A percentile compares a stretch with the other conserved stretches of the same genome.
phyloP scores from a whole-genome alignment of 106 monocot genomes.

The Dactylorhiza incarnata region DNA sequence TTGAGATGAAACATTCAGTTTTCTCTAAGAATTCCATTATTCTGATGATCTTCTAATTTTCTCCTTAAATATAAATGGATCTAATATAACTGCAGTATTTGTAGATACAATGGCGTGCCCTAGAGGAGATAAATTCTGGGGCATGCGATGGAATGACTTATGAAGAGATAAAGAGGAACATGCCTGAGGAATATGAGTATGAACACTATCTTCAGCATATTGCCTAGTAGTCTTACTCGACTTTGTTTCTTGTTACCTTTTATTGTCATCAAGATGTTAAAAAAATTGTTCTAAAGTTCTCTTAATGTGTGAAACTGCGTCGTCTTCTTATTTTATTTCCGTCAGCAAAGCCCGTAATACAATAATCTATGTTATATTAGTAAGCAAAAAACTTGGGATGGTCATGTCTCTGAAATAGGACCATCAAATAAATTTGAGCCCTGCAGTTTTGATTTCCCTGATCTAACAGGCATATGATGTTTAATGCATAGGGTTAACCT shows the following conservation, averaged over 20 bases:
- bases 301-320: too few relatives aligned
- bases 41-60: not conserved
- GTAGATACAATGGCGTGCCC: slow-evolving; percentile 98
- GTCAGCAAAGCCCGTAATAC: too few relatives aligned
- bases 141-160: slow-evolving; percentile 99
- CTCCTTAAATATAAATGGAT: not conserved
- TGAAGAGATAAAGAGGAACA: slow-evolving; percentile 91
- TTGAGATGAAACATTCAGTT: not conserved
- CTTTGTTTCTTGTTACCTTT: not conserved
- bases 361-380: too few relatives aligned
- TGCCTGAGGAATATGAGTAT: slow-evolving; percentile 98
- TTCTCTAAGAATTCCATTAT: not conserved
- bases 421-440: too few relatives aligned
- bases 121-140: slow-evolving; percentile 95
- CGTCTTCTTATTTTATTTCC: too few relatives aligned
- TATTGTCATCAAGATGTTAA: too few relatives aligned
- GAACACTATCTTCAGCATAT: slow-evolving; percentile 6
- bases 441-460: too few relatives aligned
- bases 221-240: not conserved
- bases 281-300: too few relatives aligned
- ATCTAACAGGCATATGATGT: too few relatives aligned
- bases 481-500: too few relatives aligned
- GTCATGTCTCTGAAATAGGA: too few relatives aligned
- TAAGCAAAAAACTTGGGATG: too few relatives aligned
- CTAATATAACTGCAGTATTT: slow-evolving; percentile 8